A percentile compares a stretch with the other conserved stretches of the same genome.
Conservation (phyloP, 805 yeast species). For the Barnettozyma botsteinii region DNA sequence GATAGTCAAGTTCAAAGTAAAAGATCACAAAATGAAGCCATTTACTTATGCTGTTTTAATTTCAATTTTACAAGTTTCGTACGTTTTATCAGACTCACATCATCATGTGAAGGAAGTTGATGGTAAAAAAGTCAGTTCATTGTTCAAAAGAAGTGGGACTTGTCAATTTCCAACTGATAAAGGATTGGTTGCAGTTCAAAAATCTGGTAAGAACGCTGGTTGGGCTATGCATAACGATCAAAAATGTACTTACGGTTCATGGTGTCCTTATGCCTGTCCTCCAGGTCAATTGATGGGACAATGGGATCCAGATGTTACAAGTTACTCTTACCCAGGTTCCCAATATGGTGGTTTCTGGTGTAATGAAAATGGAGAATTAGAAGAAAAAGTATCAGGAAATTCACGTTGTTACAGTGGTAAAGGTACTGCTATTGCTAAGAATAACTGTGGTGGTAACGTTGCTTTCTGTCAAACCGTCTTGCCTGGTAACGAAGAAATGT, state of each 20-base stretch:
- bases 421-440: conserved; percentile 61
- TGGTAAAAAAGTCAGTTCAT: conserved; percentile 22
- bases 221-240: conserved; percentile 85
- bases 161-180: conserved; percentile 65
- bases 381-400: conserved; percentile 51
- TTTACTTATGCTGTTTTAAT: background rate
- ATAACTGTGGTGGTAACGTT: conserved; percentile 51
- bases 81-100: conserved; percentile 12
- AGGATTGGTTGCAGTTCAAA: conserved; percentile 68
- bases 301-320: conserved; percentile 76
- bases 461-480: conserved; percentile 91
- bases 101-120: conserved; percentile 22
- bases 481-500: conserved; percentile 93
- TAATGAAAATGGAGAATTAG: conserved; percentile 59
- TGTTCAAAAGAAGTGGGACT: conserved; percentile 33
- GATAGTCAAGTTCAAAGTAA: too few relatives aligned
- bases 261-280: conserved; percentile 90
- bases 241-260: conserved; percentile 65
- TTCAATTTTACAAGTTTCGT: background rate
- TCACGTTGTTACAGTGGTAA: conserved; percentile 73
- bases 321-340: conserved; percentile 71
- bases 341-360: conserved; percentile 82
- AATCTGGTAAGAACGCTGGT: conserved; percentile 57
- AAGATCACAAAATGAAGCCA: background rate
- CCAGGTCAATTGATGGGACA: conserved; percentile 85